A percentile compares a stretch with the other conserved stretches of the same genome.
Evolutionary conservation across 2,329 filamentous ascomycete species (phyloP).

Genomic region (Phaeomoniella chlamydospora): DNA sequence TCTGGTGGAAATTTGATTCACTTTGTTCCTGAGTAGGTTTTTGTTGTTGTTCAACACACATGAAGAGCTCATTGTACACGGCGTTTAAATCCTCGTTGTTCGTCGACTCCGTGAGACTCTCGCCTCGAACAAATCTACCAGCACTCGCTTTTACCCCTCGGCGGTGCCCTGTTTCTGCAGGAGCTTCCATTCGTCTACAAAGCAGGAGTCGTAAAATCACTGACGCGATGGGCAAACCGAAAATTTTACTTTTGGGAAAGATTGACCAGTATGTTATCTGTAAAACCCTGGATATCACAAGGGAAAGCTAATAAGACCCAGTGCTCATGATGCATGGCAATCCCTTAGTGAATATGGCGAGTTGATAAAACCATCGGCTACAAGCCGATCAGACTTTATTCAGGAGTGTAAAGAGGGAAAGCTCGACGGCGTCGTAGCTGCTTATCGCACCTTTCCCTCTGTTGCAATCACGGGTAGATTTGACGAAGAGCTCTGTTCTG

Average conservation of each 20-base stretch:
- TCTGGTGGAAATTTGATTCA: too few relatives aligned
- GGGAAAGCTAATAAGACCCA: conserved; percentile 8
- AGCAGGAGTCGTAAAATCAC: too few relatives aligned
- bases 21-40: too few relatives aligned
- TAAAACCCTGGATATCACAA: neutral
- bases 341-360: conserved; percentile 47
- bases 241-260: conserved; percentile 47
- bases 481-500: conserved; percentile 1
- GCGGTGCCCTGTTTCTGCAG: too few relatives aligned
- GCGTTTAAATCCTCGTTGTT: too few relatives aligned
- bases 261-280: conserved; percentile 48
- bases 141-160: too few relatives aligned
- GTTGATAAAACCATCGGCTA: conserved; percentile 47
- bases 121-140: too few relatives aligned
- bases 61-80: too few relatives aligned
- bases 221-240: conserved; percentile 27
- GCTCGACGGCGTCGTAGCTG: conserved; percentile 49
- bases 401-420: conserved; percentile 50
- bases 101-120: too few relatives aligned
- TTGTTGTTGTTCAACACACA: too few relatives aligned
- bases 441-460: conserved; percentile 59
- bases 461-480: conserved; percentile 45
- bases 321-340: conserved; percentile 51
- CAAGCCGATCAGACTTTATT: conserved; percentile 52
- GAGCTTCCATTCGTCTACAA: too few relatives aligned